Percentiles rank a stretch among this genome's conserved stretches.
These are phyloP conservation scores for Erysimum cheiranthoides DNA, from an alignment of 345 rosid genomes.

Conservation along the genomic window DNA sequence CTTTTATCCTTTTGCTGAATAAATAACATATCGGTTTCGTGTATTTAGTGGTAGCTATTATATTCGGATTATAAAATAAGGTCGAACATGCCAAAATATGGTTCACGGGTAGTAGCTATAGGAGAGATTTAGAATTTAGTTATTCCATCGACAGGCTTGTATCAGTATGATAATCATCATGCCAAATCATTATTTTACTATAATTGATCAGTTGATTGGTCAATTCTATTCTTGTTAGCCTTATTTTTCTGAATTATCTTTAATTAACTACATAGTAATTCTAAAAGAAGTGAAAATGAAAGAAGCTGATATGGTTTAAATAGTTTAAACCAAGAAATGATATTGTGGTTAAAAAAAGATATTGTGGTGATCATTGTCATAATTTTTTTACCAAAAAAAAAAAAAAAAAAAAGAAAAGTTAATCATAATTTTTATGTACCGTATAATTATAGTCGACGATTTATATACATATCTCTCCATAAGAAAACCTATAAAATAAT, in stretches of 20 bases:
- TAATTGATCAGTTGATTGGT: constrained; percentile 1
- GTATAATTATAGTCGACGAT: background rate
- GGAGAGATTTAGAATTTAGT: constrained; percentile 10
- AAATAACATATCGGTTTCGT: constrained; percentile 1
- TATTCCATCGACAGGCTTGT: constrained; percentile 2
- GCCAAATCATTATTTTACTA: background rate
- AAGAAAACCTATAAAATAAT: background rate
- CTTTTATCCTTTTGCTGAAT: constrained; percentile 2
- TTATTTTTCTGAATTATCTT: background rate
- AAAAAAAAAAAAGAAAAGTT: too few species aligned
- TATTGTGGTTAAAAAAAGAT: too few species aligned
- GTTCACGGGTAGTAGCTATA: constrained; percentile 31
- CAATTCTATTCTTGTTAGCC: background rate
- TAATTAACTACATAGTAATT: background rate
- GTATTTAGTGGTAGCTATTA: constrained; percentile 6
- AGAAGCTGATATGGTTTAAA: background rate
- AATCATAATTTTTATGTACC: background rate
- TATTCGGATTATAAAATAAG: constrained; percentile 13
- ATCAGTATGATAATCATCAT: constrained; percentile 1
- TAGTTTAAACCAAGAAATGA: background rate
- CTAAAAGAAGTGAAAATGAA: background rate
- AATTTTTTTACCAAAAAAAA: too few species aligned
- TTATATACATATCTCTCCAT: background rate
- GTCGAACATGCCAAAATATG: constrained; percentile 24
- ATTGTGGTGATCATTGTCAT: background rate